Conservation (phyloP, 2,329 filamentous ascomycete genomes). For the Emericellopsis atlantica region DNA sequence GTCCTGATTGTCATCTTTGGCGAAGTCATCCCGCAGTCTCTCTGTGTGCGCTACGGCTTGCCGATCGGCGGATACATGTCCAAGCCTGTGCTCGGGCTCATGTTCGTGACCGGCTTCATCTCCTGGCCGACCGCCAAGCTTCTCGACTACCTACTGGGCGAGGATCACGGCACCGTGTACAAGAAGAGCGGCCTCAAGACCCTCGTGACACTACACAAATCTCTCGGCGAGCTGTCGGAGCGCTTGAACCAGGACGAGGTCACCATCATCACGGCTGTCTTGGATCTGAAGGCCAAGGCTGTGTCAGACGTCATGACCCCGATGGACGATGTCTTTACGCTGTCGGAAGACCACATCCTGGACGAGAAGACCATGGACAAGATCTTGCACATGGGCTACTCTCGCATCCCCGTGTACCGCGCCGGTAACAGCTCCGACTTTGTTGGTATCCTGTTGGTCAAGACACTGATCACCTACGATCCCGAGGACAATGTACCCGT, state of each 20-base stretch:
- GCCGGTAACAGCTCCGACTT: conserved; percentile 78
- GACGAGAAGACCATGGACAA: conserved; percentile 91
- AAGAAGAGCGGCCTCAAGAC: conserved; percentile 98
- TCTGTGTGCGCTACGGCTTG: conserved; percentile 91
- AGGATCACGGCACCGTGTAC: conserved; percentile 93
- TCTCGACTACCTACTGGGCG: conserved; percentile 82
- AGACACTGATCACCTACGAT: conserved; percentile 97
- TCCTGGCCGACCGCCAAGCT: conserved; percentile 95
- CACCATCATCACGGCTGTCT: conserved; percentile 92
- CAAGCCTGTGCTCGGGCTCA: conserved; percentile 72
- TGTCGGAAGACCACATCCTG: conserved; percentile 88
- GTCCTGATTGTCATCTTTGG: conserved; percentile 96
- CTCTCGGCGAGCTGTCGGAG: conserved; percentile 73
- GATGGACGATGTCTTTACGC: conserved; percentile 92
- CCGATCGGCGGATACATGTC: conserved; percentile 93
- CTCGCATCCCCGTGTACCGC: conserved; percentile 86
- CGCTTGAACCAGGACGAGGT: conserved; percentile 95
- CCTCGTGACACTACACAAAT: conserved; percentile 87
- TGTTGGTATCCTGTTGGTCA: conserved; percentile 94
- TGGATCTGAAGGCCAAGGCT: conserved; percentile 92
- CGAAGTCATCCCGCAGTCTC: conserved; percentile 88
- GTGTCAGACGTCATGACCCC: conserved; percentile 97
- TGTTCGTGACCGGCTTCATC: conserved; percentile 83
- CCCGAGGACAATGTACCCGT: conserved; percentile 84
- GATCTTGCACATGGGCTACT: conserved; percentile 89